Conservation (phyloP, 257 asterid genomes). For the Solanum bulbocastanum region DNA sequence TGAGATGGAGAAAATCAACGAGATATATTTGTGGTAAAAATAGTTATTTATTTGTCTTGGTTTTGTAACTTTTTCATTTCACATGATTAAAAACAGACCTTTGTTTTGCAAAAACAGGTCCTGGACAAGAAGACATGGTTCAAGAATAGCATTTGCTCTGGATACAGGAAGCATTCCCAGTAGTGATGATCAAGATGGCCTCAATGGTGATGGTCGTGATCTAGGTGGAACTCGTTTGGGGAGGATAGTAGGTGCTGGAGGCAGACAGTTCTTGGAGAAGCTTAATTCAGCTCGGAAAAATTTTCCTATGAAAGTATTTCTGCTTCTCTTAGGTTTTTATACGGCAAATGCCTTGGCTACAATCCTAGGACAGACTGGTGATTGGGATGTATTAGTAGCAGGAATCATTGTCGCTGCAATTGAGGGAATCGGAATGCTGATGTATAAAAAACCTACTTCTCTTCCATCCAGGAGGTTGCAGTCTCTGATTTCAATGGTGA, state of each 20-base stretch:
- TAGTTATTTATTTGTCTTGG: background rate
- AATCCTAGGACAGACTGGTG: slow-evolving; percentile 93
- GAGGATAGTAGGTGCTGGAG: slow-evolving; percentile 77
- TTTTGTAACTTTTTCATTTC: background rate
- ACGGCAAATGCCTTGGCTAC: slow-evolving; percentile 92
- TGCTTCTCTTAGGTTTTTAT: slow-evolving; percentile 87
- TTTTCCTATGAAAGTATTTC: slow-evolving; percentile 85
- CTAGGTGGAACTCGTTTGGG: slow-evolving; percentile 89
- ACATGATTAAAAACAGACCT: background rate
- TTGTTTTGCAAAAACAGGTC: slow-evolving; percentile 22
- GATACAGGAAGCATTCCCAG: slow-evolving; percentile 62
- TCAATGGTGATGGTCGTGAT: slow-evolving; percentile 23
- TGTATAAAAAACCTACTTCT: slow-evolving; percentile 65
- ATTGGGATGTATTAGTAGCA: slow-evolving; percentile 96
- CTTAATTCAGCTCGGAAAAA: slow-evolving; percentile 73
- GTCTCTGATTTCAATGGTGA: slow-evolving; percentile 66
- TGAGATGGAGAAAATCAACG: background rate
- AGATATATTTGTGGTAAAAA: background rate
- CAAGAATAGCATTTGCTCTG: slow-evolving; percentile 48
- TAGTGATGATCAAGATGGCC: slow-evolving; percentile 37
- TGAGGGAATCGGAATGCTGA: slow-evolving; percentile 93
- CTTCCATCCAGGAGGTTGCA: slow-evolving; percentile 43
- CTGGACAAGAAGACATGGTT: slow-evolving; percentile 14
- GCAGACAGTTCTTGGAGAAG: slow-evolving; percentile 59
- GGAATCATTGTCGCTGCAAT: slow-evolving; percentile 91